A percentile compares a stretch with the other conserved stretches of the same genome.
Conservation (phyloP, 2,329 filamentous ascomycete genomes). For the Clarireedia monteithiana region DNA sequence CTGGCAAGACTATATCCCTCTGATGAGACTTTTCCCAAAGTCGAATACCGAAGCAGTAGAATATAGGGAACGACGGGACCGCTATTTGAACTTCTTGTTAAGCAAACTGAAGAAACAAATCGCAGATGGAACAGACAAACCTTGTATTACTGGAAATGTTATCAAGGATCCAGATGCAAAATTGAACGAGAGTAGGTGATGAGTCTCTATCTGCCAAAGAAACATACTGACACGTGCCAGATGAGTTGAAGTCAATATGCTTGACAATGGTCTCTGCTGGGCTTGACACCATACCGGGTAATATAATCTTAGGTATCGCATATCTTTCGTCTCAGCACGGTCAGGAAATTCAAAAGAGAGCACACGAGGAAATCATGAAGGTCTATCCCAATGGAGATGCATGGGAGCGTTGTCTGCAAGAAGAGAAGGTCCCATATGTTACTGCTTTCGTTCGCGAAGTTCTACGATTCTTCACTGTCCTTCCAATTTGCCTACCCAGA, state of each 20-base stretch:
- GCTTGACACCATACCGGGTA: conserved; percentile 73
- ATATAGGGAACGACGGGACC: conserved; percentile 61
- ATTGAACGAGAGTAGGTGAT: conserved; percentile 49
- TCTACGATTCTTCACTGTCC: conserved; percentile 71
- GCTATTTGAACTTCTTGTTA: conserved; percentile 53
- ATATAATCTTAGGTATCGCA: conserved; percentile 71
- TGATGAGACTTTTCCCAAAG: conserved; percentile 57
- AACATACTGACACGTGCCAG: conserved; percentile 38
- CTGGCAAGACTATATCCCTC: conserved; percentile 77
- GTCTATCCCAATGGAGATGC: conserved; percentile 67
- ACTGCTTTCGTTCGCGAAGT: conserved; percentile 74
- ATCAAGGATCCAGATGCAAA: conserved; percentile 52
- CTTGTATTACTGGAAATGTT: conserved; percentile 64
- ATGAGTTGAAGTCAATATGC: conserved; percentile 73
- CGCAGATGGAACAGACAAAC: conserved; percentile 54
- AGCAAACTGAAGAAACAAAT: conserved; percentile 54
- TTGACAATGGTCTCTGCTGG: conserved; percentile 77
- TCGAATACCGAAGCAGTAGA: conserved; percentile 55
- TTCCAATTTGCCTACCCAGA: conserved; percentile 69
- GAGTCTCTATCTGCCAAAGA: conserved; percentile 20
- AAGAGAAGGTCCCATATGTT: conserved; percentile 71
- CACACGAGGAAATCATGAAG: conserved; percentile 61
- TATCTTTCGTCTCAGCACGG: conserved; percentile 63
- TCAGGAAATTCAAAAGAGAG: conserved; percentile 61
- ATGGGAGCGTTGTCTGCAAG: conserved; percentile 65